phyloP scores from a whole-genome alignment of 129 eudicot species.

The Pseudognaphalium luteoalbum region DNA sequence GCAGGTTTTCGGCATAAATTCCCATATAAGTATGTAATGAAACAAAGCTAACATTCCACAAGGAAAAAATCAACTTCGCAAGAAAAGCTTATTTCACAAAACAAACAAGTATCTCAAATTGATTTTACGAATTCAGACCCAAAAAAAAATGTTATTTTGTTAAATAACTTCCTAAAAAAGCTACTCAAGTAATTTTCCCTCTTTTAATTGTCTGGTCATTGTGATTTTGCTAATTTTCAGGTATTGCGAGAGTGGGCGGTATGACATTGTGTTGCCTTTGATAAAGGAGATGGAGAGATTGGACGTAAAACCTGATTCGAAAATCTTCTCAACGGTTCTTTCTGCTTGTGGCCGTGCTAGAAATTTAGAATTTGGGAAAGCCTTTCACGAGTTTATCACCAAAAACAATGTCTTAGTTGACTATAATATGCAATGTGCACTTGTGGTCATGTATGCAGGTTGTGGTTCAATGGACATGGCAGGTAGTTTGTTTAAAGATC shows the following conservation, averaged over 20 bases:
- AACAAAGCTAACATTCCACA: too few species aligned
- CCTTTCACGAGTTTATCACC: constrained; percentile 47
- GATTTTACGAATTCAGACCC: too few species aligned
- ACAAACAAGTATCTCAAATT: too few species aligned
- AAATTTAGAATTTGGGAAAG: constrained; percentile 58
- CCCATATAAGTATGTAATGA: too few species aligned
- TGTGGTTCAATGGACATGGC: constrained; percentile 76
- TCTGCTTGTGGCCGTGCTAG: constrained; percentile 63
- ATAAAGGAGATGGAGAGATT: constrained; percentile 68
- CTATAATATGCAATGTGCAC: constrained; percentile 57
- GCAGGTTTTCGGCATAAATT: neutral
- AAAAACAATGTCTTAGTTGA: constrained; percentile 43
- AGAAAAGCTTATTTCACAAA: too few species aligned
- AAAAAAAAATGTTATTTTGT: too few species aligned
- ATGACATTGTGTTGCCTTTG: constrained; percentile 49
- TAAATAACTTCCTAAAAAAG: too few species aligned
- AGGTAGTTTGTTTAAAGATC: constrained; percentile 39
- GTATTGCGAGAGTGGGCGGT: constrained; percentile 49
- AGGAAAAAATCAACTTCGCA: too few species aligned
- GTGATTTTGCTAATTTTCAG: constrained; percentile 26
- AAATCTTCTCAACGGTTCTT: constrained; percentile 51
- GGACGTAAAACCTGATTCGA: constrained; percentile 49
- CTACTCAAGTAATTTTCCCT: too few species aligned
- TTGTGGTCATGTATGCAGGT: constrained; percentile 63
- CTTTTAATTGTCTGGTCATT: too few species aligned